A percentile compares a stretch with the other conserved stretches of the same genome.
Evolutionary conservation across 768 basidiomycete species (phyloP).

Genomic region (Polyporus arcularius): DNA sequence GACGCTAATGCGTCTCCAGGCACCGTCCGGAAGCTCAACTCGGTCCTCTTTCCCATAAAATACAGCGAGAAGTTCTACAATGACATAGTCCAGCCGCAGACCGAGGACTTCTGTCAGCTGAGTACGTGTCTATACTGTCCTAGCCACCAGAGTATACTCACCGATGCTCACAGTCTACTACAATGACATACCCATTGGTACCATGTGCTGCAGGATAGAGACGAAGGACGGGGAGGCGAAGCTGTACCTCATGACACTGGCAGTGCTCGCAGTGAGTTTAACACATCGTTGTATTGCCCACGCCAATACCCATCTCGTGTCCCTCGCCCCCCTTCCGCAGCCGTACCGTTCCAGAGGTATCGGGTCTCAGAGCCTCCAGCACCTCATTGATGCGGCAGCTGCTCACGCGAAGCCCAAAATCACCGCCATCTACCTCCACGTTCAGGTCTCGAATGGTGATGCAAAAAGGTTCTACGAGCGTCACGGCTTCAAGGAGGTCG

Average conservation of each 20-base stretch:
- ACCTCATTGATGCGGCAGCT: slow-evolving; percentile 64
- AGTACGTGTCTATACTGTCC: slow-evolving; percentile 49
- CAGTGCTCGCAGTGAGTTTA: slow-evolving; percentile 75
- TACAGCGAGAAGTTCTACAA: slow-evolving; percentile 89
- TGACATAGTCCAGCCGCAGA: slow-evolving; percentile 73
- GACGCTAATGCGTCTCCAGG: slow-evolving; percentile 53
- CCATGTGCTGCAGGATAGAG: slow-evolving; percentile 84
- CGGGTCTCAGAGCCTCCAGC: slow-evolving; percentile 71
- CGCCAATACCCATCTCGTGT: slow-evolving; percentile 2
- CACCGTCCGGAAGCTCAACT: slow-evolving; percentile 61
- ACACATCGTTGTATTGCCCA: slow-evolving; percentile 9
- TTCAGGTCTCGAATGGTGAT: slow-evolving; percentile 77
- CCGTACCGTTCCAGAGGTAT: slow-evolving; percentile 82
- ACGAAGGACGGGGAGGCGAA: slow-evolving; percentile 54
- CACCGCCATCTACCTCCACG: slow-evolving; percentile 77
- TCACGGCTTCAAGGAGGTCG: slow-evolving; percentile 75
- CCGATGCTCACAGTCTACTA: slow-evolving; percentile 68
- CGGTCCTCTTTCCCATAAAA: slow-evolving; percentile 85
- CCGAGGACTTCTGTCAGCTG: slow-evolving; percentile 87
- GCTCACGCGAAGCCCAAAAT: slow-evolving; percentile 62
- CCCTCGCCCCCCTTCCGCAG: slow-evolving; percentile 37
- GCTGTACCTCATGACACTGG: slow-evolving; percentile 92
- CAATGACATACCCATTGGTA: slow-evolving; percentile 91
- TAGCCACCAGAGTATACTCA: background rate
- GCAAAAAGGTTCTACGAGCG: slow-evolving; percentile 84